These are phyloP conservation scores for Kuraishia capsulata DNA, from an alignment of 805 yeast species.

Conservation along the genomic window DNA sequence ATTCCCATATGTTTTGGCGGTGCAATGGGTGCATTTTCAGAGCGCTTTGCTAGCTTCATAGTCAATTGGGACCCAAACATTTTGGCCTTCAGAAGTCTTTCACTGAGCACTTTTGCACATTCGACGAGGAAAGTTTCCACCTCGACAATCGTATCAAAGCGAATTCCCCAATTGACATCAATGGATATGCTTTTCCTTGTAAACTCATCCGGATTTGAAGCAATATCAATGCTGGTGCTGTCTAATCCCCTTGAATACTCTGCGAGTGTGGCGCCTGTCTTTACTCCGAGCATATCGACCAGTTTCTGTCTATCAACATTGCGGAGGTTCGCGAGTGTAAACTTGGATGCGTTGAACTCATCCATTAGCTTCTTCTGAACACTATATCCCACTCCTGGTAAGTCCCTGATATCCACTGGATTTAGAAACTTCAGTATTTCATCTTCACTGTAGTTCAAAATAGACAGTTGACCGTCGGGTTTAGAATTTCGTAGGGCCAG, in stretches of 20 bases:
- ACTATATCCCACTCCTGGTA: slow-evolving; percentile 60
- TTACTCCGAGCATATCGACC: slow-evolving; percentile 49
- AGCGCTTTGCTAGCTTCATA: slow-evolving; percentile 56
- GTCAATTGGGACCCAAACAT: slow-evolving; percentile 50
- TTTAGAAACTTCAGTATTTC: slow-evolving; percentile 24
- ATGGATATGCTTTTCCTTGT: slow-evolving; percentile 73
- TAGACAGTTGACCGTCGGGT: slow-evolving; percentile 56
- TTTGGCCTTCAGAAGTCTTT: slow-evolving; percentile 37
- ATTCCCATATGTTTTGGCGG: slow-evolving; percentile 79
- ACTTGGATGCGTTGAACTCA: slow-evolving; percentile 16
- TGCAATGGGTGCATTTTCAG: slow-evolving; percentile 57
- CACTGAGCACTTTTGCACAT: slow-evolving; percentile 49
- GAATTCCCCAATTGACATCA: slow-evolving; percentile 86
- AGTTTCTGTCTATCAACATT: slow-evolving; percentile 24
- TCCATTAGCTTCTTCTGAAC: slow-evolving; percentile 35
- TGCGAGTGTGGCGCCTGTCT: slow-evolving; percentile 57
- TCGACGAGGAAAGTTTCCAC: slow-evolving; percentile 54
- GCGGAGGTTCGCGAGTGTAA: slow-evolving; percentile 30
- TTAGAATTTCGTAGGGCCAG: slow-evolving; percentile 67
- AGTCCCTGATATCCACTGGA: slow-evolving; percentile 25
- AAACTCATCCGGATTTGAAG: slow-evolving; percentile 36
- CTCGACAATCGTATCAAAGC: slow-evolving; percentile 55
- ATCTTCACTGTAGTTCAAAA: slow-evolving; percentile 18
- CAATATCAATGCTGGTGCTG: slow-evolving; percentile 45
- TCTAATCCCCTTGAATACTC: slow-evolving; percentile 64